phyloP scores from a whole-genome alignment of 2,329 filamentous ascomycete species.

The Alternaria arbusti region DNA sequence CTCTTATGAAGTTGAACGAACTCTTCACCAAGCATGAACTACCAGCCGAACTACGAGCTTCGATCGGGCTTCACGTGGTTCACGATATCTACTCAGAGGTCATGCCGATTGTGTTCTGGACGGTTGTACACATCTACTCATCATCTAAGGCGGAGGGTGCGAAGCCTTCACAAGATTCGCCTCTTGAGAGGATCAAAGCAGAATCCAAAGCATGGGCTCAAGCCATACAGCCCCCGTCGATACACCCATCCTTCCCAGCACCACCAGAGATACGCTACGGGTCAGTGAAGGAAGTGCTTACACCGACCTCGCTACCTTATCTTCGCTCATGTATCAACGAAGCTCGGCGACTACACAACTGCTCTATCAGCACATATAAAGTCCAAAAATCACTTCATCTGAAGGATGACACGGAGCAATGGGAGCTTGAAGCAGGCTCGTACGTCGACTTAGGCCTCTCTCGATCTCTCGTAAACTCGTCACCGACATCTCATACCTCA shows the following conservation, averaged over 20 bases:
- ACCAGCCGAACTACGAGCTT: conserved; percentile 33
- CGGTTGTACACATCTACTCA: conserved; percentile 37
- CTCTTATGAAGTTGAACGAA: conserved; percentile 39
- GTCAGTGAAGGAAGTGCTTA: conserved; percentile 15
- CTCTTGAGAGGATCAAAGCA: conserved; percentile 31
- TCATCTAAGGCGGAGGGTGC: conserved; percentile 15
- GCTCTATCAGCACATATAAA: conserved; percentile 27
- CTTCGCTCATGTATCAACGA: conserved; percentile 42
- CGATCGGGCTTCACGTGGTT: conserved; percentile 38
- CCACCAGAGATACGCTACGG: conserved; percentile 40
- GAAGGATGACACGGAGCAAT: conserved; percentile 32
- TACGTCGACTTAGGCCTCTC: conserved; percentile 43
- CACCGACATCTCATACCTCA: conserved; percentile 26
- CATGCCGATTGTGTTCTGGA: conserved; percentile 45
- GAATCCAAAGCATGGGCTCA: conserved; percentile 41
- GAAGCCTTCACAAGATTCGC: conserved; percentile 10
- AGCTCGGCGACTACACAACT: conserved; percentile 37
- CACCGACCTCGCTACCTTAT: conserved; percentile 26
- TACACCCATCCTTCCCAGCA: conserved; percentile 45
- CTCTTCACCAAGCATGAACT: conserved; percentile 39
- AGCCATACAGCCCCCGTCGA: conserved; percentile 43
- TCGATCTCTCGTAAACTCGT: conserved; percentile 38
- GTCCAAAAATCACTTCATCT: conserved; percentile 30
- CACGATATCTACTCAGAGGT: conserved; percentile 37
- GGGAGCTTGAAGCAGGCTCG: conserved; percentile 33